Conservation (phyloP, 1,284 basidiomycete genomes). For the Marasmius tenuissimus region DNA sequence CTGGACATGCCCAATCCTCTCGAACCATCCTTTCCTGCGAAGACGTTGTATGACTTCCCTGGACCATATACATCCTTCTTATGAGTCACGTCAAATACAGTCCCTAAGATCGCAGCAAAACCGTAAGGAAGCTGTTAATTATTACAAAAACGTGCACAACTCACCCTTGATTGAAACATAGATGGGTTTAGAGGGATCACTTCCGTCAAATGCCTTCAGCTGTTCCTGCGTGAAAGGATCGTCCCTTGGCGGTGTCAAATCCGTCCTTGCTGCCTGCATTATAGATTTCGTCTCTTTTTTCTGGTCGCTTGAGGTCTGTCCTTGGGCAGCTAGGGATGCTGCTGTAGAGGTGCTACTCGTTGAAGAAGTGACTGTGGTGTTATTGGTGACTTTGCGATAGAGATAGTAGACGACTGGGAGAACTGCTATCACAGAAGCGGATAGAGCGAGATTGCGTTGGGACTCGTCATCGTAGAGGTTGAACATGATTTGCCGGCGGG, state of each 20-base stretch:
- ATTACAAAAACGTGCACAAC: slow-evolving; percentile 11
- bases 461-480: slow-evolving; percentile 2
- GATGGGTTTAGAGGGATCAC: slow-evolving; percentile 64
- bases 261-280: slow-evolving; percentile 63
- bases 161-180: slow-evolving; percentile 89
- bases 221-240: slow-evolving; percentile 73
- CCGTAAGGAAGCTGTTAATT: neutral
- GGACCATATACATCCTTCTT: slow-evolving; percentile 83
- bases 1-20: slow-evolving; percentile 84
- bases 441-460: neutral
- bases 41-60: slow-evolving; percentile 69
- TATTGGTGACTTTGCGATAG: neutral
- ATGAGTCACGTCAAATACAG: slow-evolving; percentile 81
- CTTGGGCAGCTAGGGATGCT: neutral
- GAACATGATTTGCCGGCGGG: neutral
- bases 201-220: slow-evolving; percentile 72
- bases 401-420: neutral
- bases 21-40: slow-evolving; percentile 91
- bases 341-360: neutral
- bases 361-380: neutral
- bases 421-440: neutral
- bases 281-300: slow-evolving; percentile 51
- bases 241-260: slow-evolving; percentile 76
- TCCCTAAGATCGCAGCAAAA: slow-evolving; percentile 47
- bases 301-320: slow-evolving; percentile 3